phyloP scores from a whole-genome alignment of 441 rosid genomes.

The Isatis lusitanica region DNA sequence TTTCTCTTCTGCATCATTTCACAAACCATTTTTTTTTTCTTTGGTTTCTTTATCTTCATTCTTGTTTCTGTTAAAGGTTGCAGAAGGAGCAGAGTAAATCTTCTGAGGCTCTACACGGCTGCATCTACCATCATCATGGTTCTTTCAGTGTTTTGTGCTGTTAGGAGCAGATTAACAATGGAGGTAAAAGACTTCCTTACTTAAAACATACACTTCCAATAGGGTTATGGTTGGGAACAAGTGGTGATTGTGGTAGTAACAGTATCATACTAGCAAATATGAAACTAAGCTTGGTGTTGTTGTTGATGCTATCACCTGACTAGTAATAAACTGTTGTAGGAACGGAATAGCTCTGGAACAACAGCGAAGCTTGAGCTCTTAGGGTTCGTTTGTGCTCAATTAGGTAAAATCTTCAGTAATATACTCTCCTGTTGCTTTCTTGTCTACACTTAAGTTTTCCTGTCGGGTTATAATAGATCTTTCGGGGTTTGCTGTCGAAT shows the following conservation, averaged over 20 bases:
- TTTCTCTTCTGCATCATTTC: background rate
- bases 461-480: background rate
- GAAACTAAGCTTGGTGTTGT: conserved; percentile 2
- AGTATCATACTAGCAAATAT: background rate
- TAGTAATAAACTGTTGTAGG: conserved; percentile 12
- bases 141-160: conserved; percentile 41
- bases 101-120: conserved; percentile 53
- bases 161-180: conserved; percentile 40
- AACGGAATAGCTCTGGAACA: conserved; percentile 40
- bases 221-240: background rate
- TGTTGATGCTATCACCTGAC: conserved; percentile 9
- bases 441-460: background rate
- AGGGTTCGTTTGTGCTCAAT: conserved; percentile 42
- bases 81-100: conserved; percentile 51
- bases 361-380: conserved; percentile 44
- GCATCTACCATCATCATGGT: conserved; percentile 47
- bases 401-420: conserved; percentile 42
- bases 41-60: background rate
- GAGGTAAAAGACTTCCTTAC: conserved; percentile 38
- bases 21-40: background rate
- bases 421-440: background rate
- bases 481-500: background rate
- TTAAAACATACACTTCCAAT: background rate
- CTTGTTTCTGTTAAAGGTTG: conserved; percentile 46
- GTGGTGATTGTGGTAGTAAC: background rate